Evolutionary conservation across 495 filamentous ascomycete species (phyloP), one percentile per base, ranked within the genome.

Genomic region (Xylaria flabelliformis): DNA sequence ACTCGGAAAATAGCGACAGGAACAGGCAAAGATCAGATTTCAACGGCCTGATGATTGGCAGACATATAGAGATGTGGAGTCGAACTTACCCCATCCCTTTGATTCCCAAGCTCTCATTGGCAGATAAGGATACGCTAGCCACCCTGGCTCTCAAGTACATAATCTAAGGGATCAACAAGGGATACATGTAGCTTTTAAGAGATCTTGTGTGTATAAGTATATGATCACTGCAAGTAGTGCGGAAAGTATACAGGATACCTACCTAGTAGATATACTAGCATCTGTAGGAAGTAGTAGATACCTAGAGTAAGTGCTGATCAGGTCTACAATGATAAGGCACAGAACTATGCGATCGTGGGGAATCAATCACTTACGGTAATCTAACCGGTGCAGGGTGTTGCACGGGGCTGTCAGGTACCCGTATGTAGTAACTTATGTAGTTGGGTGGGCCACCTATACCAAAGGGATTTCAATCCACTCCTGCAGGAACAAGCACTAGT

Each of bases 401-500:
- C 44, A 46, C 15, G 44, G 44, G 44, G 44, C 44, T 46, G 44
- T 48, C 44, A 48, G 44, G 44, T 19, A 48, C 42, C 42, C 42
- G 15, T 46, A 46, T 15, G 42, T 44, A 15, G n/a, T n/a, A n/a
- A n/a, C n/a, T n/a, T n/a, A n/a, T 0, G 6, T 55, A 26, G 21
- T 5, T 13, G 4, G 12, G 53, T 56, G 53, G 53, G 53, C 26
- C 26, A 56, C 24, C 6, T 56, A 32, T 26, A 32, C 21, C 24
- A 4, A 26, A 4, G 0, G 12, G 26, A 26, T 32, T 32, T 15
- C 36, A 39, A 17, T 15, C 53, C 53, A 56, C 67, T 77, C 72
- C 73, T 77, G 75, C 75, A 77, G 75, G 75, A 75, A 77, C 75
- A 74, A 72, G 61, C 61, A 59, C n/a, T 21, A 21, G n/a, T 8